Evolutionary conservation across 768 basidiomycete genomes (phyloP).

Genomic region (Rhodosporidiobolus sp.): DNA sequence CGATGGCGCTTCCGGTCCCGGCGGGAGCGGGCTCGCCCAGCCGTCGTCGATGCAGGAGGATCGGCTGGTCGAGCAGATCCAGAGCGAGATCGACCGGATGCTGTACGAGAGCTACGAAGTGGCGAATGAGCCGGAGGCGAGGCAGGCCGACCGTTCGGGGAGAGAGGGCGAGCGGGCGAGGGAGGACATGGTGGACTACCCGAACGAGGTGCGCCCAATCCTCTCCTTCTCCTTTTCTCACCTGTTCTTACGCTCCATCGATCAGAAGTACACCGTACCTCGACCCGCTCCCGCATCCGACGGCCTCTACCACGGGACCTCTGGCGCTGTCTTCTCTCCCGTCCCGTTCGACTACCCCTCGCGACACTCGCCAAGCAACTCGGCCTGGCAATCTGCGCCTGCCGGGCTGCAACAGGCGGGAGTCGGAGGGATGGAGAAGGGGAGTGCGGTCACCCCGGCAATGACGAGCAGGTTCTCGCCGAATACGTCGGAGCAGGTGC

Average conservation of each 20-base stretch:
- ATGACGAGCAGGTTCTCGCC: slow-evolving; percentile 4
- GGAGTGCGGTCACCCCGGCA: not conserved
- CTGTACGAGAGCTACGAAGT: no score
- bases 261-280: not conserved
- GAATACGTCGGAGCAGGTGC: not conserved
- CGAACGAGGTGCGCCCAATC: no score
- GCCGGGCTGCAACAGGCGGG: no score
- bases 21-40: not conserved
- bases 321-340: not conserved
- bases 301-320: not conserved
- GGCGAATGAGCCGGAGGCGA: no score
- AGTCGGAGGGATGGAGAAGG: no score
- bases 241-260: not conserved
- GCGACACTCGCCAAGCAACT: not conserved
- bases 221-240: no score
- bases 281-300: not conserved
- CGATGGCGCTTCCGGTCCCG: not conserved
- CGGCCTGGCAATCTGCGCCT: not conserved
- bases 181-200: no score
- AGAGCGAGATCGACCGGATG: no score
- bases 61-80: no score
- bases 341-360: not conserved
- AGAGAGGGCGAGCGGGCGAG: no score
- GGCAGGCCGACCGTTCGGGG: no score
- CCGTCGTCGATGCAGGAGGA: not conserved